These are phyloP conservation scores for Silene vulgaris DNA, from an alignment of 179 eudicot genomes.

Conservation along the genomic window DNA sequence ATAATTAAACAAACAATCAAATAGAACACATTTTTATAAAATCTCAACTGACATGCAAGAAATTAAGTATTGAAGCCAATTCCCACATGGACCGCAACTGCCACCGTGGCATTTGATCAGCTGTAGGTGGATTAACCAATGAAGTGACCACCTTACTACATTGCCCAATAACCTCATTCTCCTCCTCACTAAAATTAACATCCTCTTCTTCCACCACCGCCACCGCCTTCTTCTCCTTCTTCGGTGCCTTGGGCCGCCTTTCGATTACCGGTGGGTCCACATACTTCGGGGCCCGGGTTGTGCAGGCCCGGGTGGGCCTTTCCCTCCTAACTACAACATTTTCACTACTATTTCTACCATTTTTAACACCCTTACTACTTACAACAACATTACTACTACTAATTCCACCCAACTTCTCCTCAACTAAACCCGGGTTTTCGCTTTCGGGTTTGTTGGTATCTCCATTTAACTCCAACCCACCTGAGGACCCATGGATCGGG, in stretches of 20 bases:
- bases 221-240: slow-evolving; percentile 32
- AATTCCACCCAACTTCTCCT: background rate
- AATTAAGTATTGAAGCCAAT: slow-evolving; percentile 77
- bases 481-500: slow-evolving; percentile 52
- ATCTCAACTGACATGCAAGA: slow-evolving; percentile 57
- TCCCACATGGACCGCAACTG: slow-evolving; percentile 78
- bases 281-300: slow-evolving; percentile 57
- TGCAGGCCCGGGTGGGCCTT: slow-evolving; percentile 87
- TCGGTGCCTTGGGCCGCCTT: slow-evolving; percentile 40
- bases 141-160: slow-evolving; percentile 53
- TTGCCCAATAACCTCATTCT: slow-evolving; percentile 39
- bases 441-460: slow-evolving; percentile 13
- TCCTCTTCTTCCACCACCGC: slow-evolving; percentile 21
- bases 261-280: slow-evolving; percentile 57
- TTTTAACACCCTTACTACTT: slow-evolving; percentile 22
- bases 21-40: background rate
- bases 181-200: slow-evolving; percentile 27
- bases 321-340: slow-evolving; percentile 49
- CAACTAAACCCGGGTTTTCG: slow-evolving; percentile 5
- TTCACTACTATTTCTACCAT: slow-evolving; percentile 23
- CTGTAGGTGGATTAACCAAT: slow-evolving; percentile 42
- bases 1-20: background rate
- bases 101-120: slow-evolving; percentile 63
- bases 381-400: slow-evolving; percentile 10
- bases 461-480: slow-evolving; percentile 24